Base-by-base conservation (phyloP, 495 filamentous ascomycete species). In the Penicillium coffeae region DNA sequence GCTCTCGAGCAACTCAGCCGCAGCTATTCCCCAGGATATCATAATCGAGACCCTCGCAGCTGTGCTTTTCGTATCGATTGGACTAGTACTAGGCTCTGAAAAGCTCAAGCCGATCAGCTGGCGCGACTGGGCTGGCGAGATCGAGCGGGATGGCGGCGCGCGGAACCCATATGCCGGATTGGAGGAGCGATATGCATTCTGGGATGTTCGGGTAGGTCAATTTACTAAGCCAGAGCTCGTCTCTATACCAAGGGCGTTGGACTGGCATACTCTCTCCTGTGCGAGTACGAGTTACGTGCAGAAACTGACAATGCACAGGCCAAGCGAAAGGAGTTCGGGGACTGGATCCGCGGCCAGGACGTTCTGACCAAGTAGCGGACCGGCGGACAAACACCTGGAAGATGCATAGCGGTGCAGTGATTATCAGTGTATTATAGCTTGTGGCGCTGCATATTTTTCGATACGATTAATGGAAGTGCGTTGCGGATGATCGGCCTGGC, bases 101-200 rank as follows among this genome's bases (percentile, higher is more conserved):
- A 78, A 84, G 38, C 62, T 89, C 56, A 81, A 87, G 65, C 87
- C 88, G 1, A 85, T 92, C 49, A 83, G 82, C 64, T 90, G 87
- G 86, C 79, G 82, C 18, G 83, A 85, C 49, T 94, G 89, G 89
- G 87, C 87, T 20, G 87, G 88, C 39, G 79, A 88, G 67, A 83
- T 89, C 50, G 88, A 94, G 70, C 77, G 76, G 47, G 84, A 90
- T 32, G 76, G 76, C 3, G 74, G 70, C 38, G 71, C 68, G 12
- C 52, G 66, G 42, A 74, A 76, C 45, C 78, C 79, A 38, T 83
- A 73, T 51, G 56, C 65, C 22, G 60, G 65, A 19, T 55, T 83
- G 50, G 80, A 78, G 75, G 84, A 72, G 75, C 75, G 77, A 60
- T 73, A 75, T 44, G 81, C 83, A 2, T 91, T 90, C 57, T 74